Base-by-base conservation (phyloP, 352 stramenopile genomes). In the Aphanomyces stellatus region DNA sequence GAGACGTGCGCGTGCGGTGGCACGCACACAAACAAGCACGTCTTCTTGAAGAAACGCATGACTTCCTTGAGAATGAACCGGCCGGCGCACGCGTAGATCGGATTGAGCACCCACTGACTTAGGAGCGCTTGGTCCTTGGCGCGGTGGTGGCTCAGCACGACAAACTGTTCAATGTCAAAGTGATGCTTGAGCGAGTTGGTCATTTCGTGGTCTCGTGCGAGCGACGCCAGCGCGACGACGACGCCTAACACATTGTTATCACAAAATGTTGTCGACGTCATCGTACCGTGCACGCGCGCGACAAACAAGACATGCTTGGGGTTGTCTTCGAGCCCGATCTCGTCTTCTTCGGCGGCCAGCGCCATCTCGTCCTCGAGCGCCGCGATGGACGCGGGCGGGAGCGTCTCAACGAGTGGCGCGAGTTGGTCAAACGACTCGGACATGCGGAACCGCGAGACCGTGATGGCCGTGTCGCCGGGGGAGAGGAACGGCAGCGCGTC, bases 61-160 rank as follows among this genome's bases (percentile, higher is more conserved):
- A 91, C 72, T 73, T 95, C 88, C 49, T 89, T 79, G 3, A 96
- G 63, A 11, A 93, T 59, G 67, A 81, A 87, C 0, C 83, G 76
- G 22, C 75, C 75, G 57, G 80, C 88, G 6, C 74, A 70, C 6
- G 71, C 65, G 51, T 93, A 93, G 15, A 89, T 82, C 8, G 88
- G 87, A 64, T 92, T 91, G 10, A 95, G 72, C 7, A 88, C 67
- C 35, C 93, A 79, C 24, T 79, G 64, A 15, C 74, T 75, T 8
- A 96, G 55, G 19, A 87, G 70, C 4, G 76, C 79, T 64, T 93
- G 76, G 28, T 89, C 81, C 62, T 88, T 87, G 1, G 82, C 77
- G 5, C 85, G 81, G 55, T 95, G 84, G 55, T 85, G 83, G 34
- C 79, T 69, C 65, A 82, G 75, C 53, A 78, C 66, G 40, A 91